These are phyloP conservation scores for Candida smagusa DNA, from an alignment of 1,139 yeast species.

Conservation along the genomic window DNA sequence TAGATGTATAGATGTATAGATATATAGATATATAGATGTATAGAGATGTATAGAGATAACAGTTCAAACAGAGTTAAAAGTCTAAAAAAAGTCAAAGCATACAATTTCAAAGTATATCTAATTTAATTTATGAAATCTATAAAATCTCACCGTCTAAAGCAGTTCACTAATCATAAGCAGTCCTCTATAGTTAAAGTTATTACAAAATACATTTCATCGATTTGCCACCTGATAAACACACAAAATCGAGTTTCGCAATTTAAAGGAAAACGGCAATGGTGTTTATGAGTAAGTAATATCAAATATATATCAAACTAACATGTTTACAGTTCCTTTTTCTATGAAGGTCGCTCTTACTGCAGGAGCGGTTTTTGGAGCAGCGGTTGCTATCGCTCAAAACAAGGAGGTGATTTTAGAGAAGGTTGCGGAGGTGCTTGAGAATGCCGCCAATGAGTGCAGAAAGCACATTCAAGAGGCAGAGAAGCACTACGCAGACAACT, in stretches of 20 bases:
- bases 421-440: slow-evolving; percentile 31
- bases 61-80: too few species aligned
- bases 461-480: slow-evolving; percentile 23
- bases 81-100: too few species aligned
- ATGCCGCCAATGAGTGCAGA: slow-evolving; percentile 36
- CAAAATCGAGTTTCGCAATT: too few species aligned
- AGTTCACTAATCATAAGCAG: too few species aligned
- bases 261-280: slow-evolving; percentile 9
- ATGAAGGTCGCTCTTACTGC: slow-evolving; percentile 37
- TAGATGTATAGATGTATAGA: too few species aligned
- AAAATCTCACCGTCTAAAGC: too few species aligned
- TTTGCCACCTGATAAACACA: neutral
- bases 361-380: slow-evolving; percentile 41
- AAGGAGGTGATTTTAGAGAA: slow-evolving; percentile 30
- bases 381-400: slow-evolving; percentile 34
- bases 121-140: too few species aligned
- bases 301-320: slow-evolving; percentile 9
- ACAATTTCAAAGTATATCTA: too few species aligned
- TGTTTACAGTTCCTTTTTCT: slow-evolving; percentile 31
- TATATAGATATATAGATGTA: too few species aligned
- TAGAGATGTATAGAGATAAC: too few species aligned
- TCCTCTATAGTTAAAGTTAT: too few species aligned
- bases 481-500: slow-evolving; percentile 26
- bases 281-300: slow-evolving; percentile 14
- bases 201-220: too few species aligned